Percentiles rank a stretch among this genome's conserved stretches.
Evolutionary conservation across 2,329 filamentous ascomycete species (phyloP).

Genomic region (Colletotrichum magnum): DNA sequence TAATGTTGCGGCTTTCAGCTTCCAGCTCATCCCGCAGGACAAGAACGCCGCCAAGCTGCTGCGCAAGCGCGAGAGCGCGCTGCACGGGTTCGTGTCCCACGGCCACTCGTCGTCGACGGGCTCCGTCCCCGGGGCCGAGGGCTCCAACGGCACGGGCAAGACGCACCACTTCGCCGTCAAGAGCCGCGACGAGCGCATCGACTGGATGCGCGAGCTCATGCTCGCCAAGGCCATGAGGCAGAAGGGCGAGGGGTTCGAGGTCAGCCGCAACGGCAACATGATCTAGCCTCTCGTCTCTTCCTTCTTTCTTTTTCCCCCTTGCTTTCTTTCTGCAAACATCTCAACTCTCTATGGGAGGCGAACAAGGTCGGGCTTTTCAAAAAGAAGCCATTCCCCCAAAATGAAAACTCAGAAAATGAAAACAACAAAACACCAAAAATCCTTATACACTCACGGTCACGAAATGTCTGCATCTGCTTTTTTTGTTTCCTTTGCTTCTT

Average conservation of each 20-base stretch:
- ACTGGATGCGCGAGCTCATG: constrained; percentile 97
- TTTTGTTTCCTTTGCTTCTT: not conserved
- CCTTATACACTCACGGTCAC: constrained; percentile 3
- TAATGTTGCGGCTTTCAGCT: constrained; percentile 80
- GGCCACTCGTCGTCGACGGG: constrained; percentile 43
- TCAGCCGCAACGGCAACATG: constrained; percentile 86
- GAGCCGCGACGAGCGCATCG: constrained; percentile 89
- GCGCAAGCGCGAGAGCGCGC: constrained; percentile 66
- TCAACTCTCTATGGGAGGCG: constrained; percentile 32
- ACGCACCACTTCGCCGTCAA: constrained; percentile 95
- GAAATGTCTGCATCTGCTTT: constrained; percentile 4
- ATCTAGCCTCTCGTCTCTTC: constrained; percentile 59
- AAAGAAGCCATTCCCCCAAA: not conserved
- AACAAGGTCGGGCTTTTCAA: not conserved
- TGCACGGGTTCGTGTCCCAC: constrained; percentile 47
- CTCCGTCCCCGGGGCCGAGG: constrained; percentile 53
- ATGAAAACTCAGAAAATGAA: constrained; percentile 1
- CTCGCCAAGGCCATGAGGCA: constrained; percentile 88
- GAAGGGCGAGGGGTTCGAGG: constrained; percentile 86
- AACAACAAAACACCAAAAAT: constrained; percentile 1
- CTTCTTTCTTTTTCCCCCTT: constrained; percentile 6
- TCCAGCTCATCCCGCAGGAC: constrained; percentile 85
- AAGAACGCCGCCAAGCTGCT: constrained; percentile 65
- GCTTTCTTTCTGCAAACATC: constrained; percentile 16
- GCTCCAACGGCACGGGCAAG: constrained; percentile 78